Evolutionary conservation across 1,284 basidiomycete genomes (phyloP), one percentile per base, ranked within the genome.

Genomic region (Cutaneotrichosporon sp.): DNA sequence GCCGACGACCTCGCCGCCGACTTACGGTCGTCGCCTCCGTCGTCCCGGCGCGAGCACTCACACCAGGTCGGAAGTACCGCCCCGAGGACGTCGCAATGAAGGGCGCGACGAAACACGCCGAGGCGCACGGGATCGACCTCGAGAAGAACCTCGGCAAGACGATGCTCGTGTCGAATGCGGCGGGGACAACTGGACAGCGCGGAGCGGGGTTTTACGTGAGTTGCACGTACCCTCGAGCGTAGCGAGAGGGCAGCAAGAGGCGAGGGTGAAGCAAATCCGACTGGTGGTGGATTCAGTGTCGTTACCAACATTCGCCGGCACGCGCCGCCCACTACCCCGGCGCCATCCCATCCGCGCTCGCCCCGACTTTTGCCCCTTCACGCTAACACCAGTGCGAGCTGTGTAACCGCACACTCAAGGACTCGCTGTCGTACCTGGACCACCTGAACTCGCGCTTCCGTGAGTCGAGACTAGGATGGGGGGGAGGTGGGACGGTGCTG

Each of bases 91-190:
- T 90, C 1, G 90, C 91, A 0, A 91, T 90, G 67, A 88, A 93
- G 1, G 96, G 90, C 1, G 84, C 93, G 65, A 55, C 44, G 2
- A 80, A 88, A 50, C 86, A 93, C 83, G 84, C 93, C 69, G 84
- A 83, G 62, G 84, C 91, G 46, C 89, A 90, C 49, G 78, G 76
- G 5, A 78, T 97, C 13, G 88, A 89, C 53, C 83, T 97, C 20
- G 87, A 90, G 64, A 93, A 92, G 79, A 93, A 94, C 73, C 79
- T 94, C 17, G 82, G 82, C 64, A 96, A 94, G 80, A 93, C 88
- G 1, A 87, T 91, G 80, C 85, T 97, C 54, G 90, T 97, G 17
- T 55, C 62, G 50, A 63, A 58, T 9, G 83, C 87, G 64, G 86
- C 88, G 66, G 81, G 83, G 84, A 68, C 73, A 58, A 30, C 7